Percentiles rank a stretch among this genome's conserved stretches.
Evolutionary conservation across 148 eudicot genomes (phyloP).

Genomic region (Spergularia marina): DNA sequence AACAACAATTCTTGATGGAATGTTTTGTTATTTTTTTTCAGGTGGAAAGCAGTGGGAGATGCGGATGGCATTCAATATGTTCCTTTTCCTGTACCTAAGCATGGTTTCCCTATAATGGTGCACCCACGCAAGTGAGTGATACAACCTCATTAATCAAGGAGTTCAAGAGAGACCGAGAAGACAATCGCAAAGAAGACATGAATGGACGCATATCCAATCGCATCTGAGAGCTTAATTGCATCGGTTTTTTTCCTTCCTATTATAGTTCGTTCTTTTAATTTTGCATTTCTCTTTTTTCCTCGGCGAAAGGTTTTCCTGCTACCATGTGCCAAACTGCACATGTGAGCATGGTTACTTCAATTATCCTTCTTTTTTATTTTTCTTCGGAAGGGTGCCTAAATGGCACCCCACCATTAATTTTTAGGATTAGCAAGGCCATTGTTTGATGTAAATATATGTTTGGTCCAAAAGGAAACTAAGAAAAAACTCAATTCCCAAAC

Average conservation of each 20-base stretch:
- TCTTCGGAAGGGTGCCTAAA: not conserved
- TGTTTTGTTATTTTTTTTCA: conserved; percentile 24
- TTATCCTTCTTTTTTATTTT: not conserved
- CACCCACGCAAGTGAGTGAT: conserved; percentile 22
- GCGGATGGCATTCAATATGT: conserved; percentile 59
- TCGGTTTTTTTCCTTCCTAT: not conserved
- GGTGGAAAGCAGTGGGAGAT: conserved; percentile 60
- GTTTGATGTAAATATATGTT: not conserved
- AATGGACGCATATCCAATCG: not conserved
- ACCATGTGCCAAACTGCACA: conserved; percentile 16
- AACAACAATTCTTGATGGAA: not conserved
- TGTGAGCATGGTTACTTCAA: conserved; percentile 12
- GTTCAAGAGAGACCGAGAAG: not conserved
- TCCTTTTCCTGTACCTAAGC: conserved; percentile 74
- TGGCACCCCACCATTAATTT: not conserved
- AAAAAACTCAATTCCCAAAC: not conserved
- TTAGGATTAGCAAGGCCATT: not conserved
- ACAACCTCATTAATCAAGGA: not conserved
- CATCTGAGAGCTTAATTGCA: not conserved
- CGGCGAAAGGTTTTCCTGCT: conserved; percentile 15
- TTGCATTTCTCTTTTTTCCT: not conserved
- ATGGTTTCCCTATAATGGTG: conserved; percentile 56
- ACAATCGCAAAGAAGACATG: not conserved
- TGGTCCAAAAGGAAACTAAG: not conserved
- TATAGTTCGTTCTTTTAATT: not conserved